These are phyloP conservation scores for Cyberlindnera americana DNA, from an alignment of 805 yeast genomes.

Conservation along the genomic window DNA sequence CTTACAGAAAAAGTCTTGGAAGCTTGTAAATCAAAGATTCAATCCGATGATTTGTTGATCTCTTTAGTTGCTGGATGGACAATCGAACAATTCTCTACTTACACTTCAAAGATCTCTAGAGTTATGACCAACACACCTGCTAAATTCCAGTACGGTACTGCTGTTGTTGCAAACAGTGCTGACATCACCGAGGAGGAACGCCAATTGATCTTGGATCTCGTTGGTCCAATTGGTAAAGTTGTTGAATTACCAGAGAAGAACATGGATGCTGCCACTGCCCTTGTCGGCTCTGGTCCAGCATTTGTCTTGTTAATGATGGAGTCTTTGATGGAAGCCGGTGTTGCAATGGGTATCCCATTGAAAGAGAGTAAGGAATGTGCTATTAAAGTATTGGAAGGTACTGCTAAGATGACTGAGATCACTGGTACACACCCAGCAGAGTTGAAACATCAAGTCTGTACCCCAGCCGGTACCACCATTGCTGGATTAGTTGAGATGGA, in stretches of 20 bases:
- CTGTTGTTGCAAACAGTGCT: constrained; percentile 75
- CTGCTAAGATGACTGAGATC: constrained; percentile 82
- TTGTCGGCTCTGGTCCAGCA: constrained; percentile 97
- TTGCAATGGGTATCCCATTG: constrained; percentile 89
- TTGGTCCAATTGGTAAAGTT: constrained; percentile 65
- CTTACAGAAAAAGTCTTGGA: constrained; percentile 60
- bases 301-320: constrained; percentile 87
- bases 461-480: constrained; percentile 98
- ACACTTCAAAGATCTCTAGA: constrained; percentile 62
- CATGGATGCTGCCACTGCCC: constrained; percentile 94
- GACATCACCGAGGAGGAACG: constrained; percentile 44
- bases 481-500: constrained; percentile 93
- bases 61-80: constrained; percentile 94
- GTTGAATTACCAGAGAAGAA: constrained; percentile 76
- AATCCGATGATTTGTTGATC: constrained; percentile 61
- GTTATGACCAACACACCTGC: constrained; percentile 99
- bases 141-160: constrained; percentile 88
- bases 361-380: constrained; percentile 82
- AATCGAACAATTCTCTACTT: constrained; percentile 55
- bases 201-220: constrained; percentile 42
- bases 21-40: constrained; percentile 29
- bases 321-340: constrained; percentile 90
- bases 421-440: constrained; percentile 87
- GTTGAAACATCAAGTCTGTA: constrained; percentile 82
- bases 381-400: constrained; percentile 90